Percentiles rank a stretch among this genome's conserved stretches.
Conservation (phyloP, 495 filamentous ascomycete genomes). For the Aspergillus diversus region DNA sequence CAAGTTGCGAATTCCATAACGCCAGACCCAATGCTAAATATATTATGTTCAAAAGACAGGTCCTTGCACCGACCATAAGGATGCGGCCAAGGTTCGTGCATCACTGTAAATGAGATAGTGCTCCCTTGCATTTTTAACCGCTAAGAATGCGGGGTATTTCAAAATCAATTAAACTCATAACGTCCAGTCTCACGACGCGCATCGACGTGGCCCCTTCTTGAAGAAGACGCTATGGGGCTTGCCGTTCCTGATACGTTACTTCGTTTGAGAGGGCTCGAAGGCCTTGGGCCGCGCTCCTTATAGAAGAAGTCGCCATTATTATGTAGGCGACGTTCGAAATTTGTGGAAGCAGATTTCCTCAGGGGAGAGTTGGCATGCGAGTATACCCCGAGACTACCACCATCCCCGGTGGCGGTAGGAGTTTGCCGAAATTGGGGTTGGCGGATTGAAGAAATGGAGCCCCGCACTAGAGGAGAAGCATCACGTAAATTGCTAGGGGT, state of each 20-base stretch:
- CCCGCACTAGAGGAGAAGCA: slow-evolving; percentile 53
- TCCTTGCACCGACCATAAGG: neutral
- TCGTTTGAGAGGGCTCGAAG: slow-evolving; percentile 47
- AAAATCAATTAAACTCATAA: slow-evolving; percentile 32
- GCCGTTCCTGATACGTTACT: slow-evolving; percentile 43
- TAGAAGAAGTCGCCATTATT: slow-evolving; percentile 43
- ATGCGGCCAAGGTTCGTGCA: slow-evolving; percentile 7
- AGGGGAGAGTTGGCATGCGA: slow-evolving; percentile 81
- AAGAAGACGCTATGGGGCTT: slow-evolving; percentile 33
- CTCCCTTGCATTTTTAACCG: neutral
- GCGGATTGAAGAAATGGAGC: slow-evolving; percentile 51
- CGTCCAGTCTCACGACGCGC: slow-evolving; percentile 44
- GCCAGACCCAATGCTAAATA: slow-evolving; percentile 23
- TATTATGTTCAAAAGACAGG: slow-evolving; percentile 11
- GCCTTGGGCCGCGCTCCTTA: slow-evolving; percentile 43
- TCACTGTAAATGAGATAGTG: slow-evolving; percentile 10
- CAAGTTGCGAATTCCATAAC: slow-evolving; percentile 3
- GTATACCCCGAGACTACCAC: slow-evolving; percentile 80
- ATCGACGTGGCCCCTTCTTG: slow-evolving; percentile 34
- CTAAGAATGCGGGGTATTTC: slow-evolving; percentile 3
- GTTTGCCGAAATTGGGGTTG: slow-evolving; percentile 60
- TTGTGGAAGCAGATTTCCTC: slow-evolving; percentile 60
- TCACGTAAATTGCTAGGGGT: slow-evolving; percentile 53
- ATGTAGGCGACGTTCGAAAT: slow-evolving; percentile 45
- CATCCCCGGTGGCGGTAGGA: slow-evolving; percentile 56